Base-by-base conservation (phyloP, 2,329 filamentous ascomycete genomes). In the Exophiala oligosperma region DNA sequence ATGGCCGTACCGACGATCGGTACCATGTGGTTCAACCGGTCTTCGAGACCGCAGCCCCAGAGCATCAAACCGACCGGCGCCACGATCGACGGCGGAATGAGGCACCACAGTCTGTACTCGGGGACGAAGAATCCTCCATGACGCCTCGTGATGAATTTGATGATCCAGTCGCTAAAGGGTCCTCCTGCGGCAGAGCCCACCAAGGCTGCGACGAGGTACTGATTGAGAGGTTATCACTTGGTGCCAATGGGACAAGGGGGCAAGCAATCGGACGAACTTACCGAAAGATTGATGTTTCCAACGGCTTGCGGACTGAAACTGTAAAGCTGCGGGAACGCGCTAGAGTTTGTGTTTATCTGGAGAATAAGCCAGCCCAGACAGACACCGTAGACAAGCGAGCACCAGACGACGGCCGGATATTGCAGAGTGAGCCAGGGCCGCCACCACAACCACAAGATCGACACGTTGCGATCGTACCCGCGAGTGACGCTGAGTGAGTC, bases 41-140 rank as follows among this genome's bases (percentile, higher is more conserved):
- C 47, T 12, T 38, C n/a, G 2, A 59, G 5, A 5, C 56, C 56
- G 35, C 14, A 6, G 12, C 56, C 56, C 51, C 52, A 97, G 1
- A 91, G 92, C 86, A 96, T 95, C 12, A 97, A 81, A 0, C 93
- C 93, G 24, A 92, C 84, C 1, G 87, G 85, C 0, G 91, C 96
- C 2, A 86, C 84, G 52, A 96, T 67, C 1, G 87, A 78, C 35
- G 96, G 87, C 0, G 92, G 92, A 2, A 87, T 74, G 0, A 86
- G 90, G 92, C 97, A 96, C 46, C 95, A 83, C 0, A 96, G 82
- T 7, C 92, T 84, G 69, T 94, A 97, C 72, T 97, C 92, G 0
- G 93, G 92, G 72, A 96, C 92, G 71, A 96, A 97, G 4, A 97
- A 79, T 1, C 93, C 93, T 12, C 90, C 91, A 66, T 97, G 97